Percentiles rank a stretch among this genome's conserved stretches.
phyloP scores from a whole-genome alignment of 202 grass and related monocot species.

The Cymbopogon flexuosus region DNA sequence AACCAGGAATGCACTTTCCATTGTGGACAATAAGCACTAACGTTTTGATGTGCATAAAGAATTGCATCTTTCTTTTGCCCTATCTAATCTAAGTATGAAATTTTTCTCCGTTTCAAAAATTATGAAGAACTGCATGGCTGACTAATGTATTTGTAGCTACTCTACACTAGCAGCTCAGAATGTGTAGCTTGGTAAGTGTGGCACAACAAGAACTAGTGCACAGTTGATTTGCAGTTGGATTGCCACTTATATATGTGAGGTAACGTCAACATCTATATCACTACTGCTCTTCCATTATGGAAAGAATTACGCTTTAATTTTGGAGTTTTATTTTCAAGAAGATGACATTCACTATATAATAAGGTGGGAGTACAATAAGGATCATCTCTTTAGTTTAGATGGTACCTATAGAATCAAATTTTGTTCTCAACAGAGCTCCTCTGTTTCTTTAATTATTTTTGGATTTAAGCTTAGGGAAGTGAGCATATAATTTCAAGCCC shows the following conservation, averaged over 20 bases:
- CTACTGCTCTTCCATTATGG: not conserved
- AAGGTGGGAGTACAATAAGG: not conserved
- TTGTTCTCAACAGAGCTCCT: not conserved
- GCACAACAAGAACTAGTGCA: not conserved
- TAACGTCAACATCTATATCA: not conserved
- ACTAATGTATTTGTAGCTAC: not conserved
- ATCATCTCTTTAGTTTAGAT: not conserved
- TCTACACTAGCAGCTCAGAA: not conserved
- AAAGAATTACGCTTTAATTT: not conserved
- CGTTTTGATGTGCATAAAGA: not conserved
- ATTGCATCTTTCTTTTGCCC: not conserved
- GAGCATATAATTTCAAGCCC: not conserved
- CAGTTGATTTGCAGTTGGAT: not conserved
- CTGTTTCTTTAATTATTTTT: not conserved
- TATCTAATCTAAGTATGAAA: too few species aligned
- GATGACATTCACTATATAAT: not conserved
- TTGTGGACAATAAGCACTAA: not conserved
- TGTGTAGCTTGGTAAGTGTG: not conserved
- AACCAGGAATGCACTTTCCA: not conserved
- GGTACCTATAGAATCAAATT: not conserved
- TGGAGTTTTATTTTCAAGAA: not conserved
- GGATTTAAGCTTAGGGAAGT: not conserved
- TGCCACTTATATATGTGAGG: not conserved
- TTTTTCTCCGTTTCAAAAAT: not conserved
- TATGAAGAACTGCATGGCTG: not conserved